These are phyloP conservation scores for Prosopis cineraria DNA, from an alignment of 306 rosid species.

Conservation along the genomic window DNA sequence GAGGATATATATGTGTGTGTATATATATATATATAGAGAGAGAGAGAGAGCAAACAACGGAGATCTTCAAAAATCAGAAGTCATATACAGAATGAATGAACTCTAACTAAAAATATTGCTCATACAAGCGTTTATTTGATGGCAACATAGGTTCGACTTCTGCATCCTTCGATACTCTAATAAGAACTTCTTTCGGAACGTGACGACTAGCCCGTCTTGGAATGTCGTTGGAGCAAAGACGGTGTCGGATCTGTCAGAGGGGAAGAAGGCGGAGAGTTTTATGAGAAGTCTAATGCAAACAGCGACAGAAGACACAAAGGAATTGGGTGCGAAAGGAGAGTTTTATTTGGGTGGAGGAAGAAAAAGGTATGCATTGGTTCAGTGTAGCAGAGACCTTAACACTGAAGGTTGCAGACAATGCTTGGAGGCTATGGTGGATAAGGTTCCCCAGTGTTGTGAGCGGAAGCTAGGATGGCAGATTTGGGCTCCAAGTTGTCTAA, in stretches of 20 bases:
- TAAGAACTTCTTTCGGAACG: background rate
- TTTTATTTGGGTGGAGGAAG: background rate
- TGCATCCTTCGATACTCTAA: background rate
- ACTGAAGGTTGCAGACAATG: background rate
- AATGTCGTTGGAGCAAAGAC: background rate
- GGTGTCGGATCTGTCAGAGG: background rate
- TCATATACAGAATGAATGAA: too few species aligned
- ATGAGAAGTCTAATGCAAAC: background rate
- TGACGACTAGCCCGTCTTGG: background rate
- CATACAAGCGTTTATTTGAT: too few species aligned
- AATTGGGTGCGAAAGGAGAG: background rate
- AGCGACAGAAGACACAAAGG: background rate
- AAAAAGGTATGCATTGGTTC: background rate
- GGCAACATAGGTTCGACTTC: background rate
- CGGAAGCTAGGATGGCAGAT: background rate
- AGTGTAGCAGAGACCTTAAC: background rate
- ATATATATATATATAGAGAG: too few species aligned
- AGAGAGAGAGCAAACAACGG: too few species aligned
- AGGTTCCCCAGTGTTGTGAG: background rate
- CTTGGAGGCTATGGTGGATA: background rate
- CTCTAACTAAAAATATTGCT: too few species aligned
- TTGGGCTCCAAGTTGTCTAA: background rate
- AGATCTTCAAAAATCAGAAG: too few species aligned
- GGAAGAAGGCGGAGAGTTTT: too few species aligned
- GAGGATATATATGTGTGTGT: too few species aligned